These are phyloP conservation scores for Pichia heedii DNA, from an alignment of 805 yeast species.

Conservation along the genomic window DNA sequence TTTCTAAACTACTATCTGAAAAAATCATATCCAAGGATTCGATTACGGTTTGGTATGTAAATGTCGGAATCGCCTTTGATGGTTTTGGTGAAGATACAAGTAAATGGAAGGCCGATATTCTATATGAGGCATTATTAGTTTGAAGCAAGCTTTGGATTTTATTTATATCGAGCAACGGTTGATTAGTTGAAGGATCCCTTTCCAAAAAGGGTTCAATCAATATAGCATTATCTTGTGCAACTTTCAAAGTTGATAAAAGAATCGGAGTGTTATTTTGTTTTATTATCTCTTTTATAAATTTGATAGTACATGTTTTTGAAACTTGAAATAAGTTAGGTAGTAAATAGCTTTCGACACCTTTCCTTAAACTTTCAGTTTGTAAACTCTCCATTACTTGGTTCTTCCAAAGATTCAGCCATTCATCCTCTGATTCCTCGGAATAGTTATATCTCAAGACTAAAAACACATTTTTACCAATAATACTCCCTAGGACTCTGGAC, in stretches of 20 bases:
- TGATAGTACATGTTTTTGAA: conserved; percentile 32
- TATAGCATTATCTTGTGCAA: conserved; percentile 55
- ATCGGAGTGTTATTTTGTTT: conserved; percentile 26
- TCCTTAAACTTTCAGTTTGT: conserved; percentile 24
- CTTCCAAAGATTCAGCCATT: conserved; percentile 50
- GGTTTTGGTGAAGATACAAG: conserved; percentile 53
- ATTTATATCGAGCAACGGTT: conserved; percentile 13
- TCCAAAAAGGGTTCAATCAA: conserved; percentile 40
- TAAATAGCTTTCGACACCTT: conserved; percentile 48
- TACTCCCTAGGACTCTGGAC: conserved; percentile 55
- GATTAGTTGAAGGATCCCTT: conserved; percentile 25
- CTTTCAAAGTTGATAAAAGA: conserved; percentile 46
- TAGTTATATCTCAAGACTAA: conserved; percentile 30
- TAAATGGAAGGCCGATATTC: conserved; percentile 53
- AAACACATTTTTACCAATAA: conserved; percentile 50
- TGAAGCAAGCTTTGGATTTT: conserved; percentile 34
- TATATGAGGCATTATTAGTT: conserved; percentile 29
- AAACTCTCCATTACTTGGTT: conserved; percentile 30
- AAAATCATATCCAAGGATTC: conserved; percentile 41
- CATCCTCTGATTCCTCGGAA: conserved; percentile 13
- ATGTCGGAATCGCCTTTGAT: conserved; percentile 44
- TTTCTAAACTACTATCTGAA: conserved; percentile 58
- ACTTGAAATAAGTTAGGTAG: conserved; percentile 54
- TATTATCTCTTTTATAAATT: conserved; percentile 20
- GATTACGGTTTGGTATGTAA: conserved; percentile 36